Evolutionary conservation across 176 grass and related monocot species (phyloP), one percentile per base, ranked within the genome.

Genomic region (Oryza australiensis): DNA sequence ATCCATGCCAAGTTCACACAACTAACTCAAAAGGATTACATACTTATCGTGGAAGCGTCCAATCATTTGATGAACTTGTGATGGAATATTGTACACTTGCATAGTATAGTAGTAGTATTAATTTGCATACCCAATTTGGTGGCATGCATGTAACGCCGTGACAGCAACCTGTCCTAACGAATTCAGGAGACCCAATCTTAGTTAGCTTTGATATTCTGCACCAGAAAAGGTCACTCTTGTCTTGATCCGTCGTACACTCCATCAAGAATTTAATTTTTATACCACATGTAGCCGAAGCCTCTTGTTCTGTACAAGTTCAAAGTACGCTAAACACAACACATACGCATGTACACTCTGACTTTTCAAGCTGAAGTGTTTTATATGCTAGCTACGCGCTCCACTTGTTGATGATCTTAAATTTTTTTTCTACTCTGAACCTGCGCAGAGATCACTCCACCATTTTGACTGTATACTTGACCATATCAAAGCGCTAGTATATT

Each of bases 211-310:
- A 64, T 64, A 23, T 53, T n/a, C 3, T 18, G 77, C 43, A 43
- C 42, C 57, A 77, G 32, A 78, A 90, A 90, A 82, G 88, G 83
- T 74, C 88, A 83, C 37, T 78, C 79, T 79, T 90, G 84, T 90
- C 84, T 53, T 77, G 79, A 78, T 82, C 88, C 88, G 79, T 86
- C 88, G 37, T 40, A 74, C 79, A 86, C 83, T 89, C 73, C 73
- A 74, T 78, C 66, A 46, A 72, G 41, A 70, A 49, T 14, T 14
- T 40, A 10, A 20, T 40, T 26, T 55, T 55, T 55, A 55, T n/a
- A n/a, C 51, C 18, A 55, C 51, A n/a, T 55, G 51, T 55, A 55
- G 51, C 18, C 5, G n/a, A 55, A 55, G 20, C 51, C 51, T 43
- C 3, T 16, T 42, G 55, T 35, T 33, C 12, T 76, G 1, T 37